These are phyloP conservation scores for Tieghemostelium lacteum DNA, from an alignment of 78 protist species.

Conservation along the genomic window DNA sequence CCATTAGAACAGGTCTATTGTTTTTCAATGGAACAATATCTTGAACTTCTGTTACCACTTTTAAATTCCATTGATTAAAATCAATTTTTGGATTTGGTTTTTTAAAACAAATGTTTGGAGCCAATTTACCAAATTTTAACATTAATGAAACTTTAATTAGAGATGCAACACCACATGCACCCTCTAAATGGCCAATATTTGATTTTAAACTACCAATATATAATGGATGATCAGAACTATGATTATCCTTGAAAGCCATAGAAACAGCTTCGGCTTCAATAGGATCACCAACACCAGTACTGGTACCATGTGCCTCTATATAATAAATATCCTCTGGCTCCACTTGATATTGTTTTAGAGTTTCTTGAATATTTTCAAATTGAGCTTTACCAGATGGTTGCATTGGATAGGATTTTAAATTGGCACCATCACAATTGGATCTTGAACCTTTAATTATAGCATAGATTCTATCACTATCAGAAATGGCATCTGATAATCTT, in stretches of 20 bases:
- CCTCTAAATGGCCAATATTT: conserved; percentile 37
- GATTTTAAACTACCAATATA: conserved; percentile 38
- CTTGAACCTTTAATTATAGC: conserved; percentile 45
- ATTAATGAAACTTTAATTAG: conserved; percentile 28
- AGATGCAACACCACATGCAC: conserved; percentile 23
- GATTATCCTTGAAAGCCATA: conserved; percentile 32
- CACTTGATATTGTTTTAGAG: conserved; percentile 7
- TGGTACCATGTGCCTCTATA: conserved; percentile 92
- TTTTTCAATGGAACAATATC: conserved; percentile 30
- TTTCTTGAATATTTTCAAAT: conserved; percentile 31
- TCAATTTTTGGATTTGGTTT: conserved; percentile 13
- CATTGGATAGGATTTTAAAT: conserved; percentile 24
- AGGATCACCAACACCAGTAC: conserved; percentile 91
- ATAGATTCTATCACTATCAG: conserved; percentile 58
- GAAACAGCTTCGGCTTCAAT: conserved; percentile 58
- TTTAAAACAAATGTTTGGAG: conserved; percentile 26
- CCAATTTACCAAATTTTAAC: conserved; percentile 11
- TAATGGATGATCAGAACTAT: conserved; percentile 14
- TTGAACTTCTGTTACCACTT: neutral
- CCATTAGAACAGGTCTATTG: conserved; percentile 8
- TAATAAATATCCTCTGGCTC: conserved; percentile 15
- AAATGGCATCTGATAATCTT: neutral
- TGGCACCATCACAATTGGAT: conserved; percentile 83
- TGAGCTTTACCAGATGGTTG: neutral
- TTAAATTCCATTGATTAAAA: conserved; percentile 25